Conservation (phyloP, 805 yeast species). For the Spathaspora girioi region DNA sequence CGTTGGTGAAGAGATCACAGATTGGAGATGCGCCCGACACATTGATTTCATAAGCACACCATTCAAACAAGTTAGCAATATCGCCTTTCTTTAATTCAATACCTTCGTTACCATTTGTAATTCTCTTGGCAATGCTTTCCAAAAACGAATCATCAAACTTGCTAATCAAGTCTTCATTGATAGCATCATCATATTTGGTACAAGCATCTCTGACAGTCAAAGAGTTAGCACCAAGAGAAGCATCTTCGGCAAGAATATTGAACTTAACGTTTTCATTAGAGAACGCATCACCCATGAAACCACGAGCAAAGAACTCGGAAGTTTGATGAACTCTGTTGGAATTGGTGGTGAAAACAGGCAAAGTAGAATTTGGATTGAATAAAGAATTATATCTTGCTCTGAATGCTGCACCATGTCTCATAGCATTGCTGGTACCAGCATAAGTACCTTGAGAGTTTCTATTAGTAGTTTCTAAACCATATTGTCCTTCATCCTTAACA, state of each 20-base stretch:
- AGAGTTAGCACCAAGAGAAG: conserved; percentile 47
- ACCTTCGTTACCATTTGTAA: conserved; percentile 50
- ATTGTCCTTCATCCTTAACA: conserved; percentile 26
- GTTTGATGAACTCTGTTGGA: conserved; percentile 51
- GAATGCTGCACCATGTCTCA: conserved; percentile 40
- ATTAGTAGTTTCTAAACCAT: conserved; percentile 47
- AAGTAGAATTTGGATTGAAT: conserved; percentile 23
- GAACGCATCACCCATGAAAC: conserved; percentile 45
- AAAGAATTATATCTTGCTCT: conserved; percentile 44
- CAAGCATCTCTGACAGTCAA: conserved; percentile 47
- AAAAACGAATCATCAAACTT: conserved; percentile 39
- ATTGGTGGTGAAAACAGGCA: conserved; percentile 50
- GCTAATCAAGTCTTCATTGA: conserved; percentile 17
- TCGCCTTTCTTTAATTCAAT: conserved; percentile 48
- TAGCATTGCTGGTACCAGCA: conserved; percentile 46
- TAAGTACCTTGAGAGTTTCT: conserved; percentile 40
- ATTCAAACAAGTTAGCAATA: conserved; percentile 45
- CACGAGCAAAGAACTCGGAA: conserved; percentile 49
- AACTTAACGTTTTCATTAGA: conserved; percentile 17
- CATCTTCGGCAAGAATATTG: conserved; percentile 41
- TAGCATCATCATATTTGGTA: conserved; percentile 28
- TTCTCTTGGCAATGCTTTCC: conserved; percentile 49
- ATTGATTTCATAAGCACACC: conserved; percentile 73
- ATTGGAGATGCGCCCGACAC: conserved; percentile 59
- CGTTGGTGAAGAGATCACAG: conserved; percentile 59